Percentiles rank a stretch among this genome's conserved stretches.
Evolutionary conservation across 805 yeast genomes (phyloP).

Genomic region (Isabelozyma heimii): DNA sequence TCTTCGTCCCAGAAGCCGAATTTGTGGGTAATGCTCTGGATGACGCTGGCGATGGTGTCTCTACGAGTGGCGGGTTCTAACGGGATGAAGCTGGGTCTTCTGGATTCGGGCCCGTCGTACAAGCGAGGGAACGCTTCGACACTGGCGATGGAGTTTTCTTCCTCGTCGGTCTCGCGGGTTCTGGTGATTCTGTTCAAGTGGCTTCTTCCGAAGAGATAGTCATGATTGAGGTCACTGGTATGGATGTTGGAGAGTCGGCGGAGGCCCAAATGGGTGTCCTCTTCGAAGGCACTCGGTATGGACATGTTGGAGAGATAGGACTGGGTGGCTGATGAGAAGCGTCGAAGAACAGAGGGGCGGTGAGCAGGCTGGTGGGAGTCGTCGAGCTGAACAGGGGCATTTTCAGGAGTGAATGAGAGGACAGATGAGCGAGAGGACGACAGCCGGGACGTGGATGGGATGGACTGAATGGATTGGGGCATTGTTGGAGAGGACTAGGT

Average conservation of each 20-base stretch:
- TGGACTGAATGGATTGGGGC: background rate
- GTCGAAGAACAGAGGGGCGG: constrained; percentile 6
- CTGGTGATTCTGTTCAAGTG: constrained; percentile 2
- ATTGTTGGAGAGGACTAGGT: background rate
- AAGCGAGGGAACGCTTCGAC: constrained; percentile 7
- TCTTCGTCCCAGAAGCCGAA: constrained; percentile 28
- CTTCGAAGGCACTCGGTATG: background rate
- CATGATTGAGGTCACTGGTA: background rate
- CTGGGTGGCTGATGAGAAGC: constrained; percentile 13
- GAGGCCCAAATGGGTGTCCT: background rate
- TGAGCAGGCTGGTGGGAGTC: constrained; percentile 1
- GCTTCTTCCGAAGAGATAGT: constrained; percentile 8
- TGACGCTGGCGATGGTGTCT: constrained; percentile 18
- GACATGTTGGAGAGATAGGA: background rate
- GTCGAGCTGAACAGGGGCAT: constrained; percentile 5
- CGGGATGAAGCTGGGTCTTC: background rate
- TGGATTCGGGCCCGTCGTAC: constrained; percentile 1
- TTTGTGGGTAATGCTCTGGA: constrained; percentile 16
- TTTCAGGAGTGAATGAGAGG: background rate
- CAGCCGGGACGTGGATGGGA: background rate
- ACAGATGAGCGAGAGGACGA: background rate
- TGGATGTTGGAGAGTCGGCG: background rate
- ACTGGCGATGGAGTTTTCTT: background rate
- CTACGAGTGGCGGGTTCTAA: constrained; percentile 7
- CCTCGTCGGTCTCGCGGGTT: constrained; percentile 2